A percentile compares a stretch with the other conserved stretches of the same genome.
Evolutionary conservation across 1,284 basidiomycete genomes (phyloP).

Genomic region (Coriolopsis trogii): DNA sequence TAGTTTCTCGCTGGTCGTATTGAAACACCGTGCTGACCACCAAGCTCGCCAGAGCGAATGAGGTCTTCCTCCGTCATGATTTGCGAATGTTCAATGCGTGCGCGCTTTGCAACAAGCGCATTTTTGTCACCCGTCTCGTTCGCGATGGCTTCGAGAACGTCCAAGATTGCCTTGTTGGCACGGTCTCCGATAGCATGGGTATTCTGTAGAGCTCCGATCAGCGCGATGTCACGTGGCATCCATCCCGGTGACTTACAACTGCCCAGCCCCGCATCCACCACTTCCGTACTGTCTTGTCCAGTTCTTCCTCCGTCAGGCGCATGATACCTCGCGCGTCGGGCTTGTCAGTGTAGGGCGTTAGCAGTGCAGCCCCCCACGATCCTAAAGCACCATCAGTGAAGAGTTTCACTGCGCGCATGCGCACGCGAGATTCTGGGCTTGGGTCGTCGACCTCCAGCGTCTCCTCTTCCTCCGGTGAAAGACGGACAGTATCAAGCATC

Average conservation of each 20-base stretch:
- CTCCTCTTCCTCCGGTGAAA: conserved; percentile 67
- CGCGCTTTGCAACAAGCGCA: conserved; percentile 51
- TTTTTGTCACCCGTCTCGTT: conserved; percentile 22
- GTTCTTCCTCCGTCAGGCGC: conserved; percentile 35
- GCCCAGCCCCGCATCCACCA: conserved; percentile 68
- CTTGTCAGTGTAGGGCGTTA: conserved; percentile 84
- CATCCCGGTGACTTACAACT: conserved; percentile 48
- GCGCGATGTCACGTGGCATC: background rate
- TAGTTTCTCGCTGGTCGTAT: background rate
- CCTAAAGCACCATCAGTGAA: conserved; percentile 88
- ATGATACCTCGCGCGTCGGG: conserved; percentile 73
- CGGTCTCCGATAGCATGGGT: conserved; percentile 92
- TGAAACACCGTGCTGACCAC: conserved; percentile 52
- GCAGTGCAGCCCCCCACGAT: conserved; percentile 88
- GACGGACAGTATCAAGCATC: conserved; percentile 67
- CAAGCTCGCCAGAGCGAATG: conserved; percentile 67
- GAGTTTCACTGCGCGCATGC: conserved; percentile 81
- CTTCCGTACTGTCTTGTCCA: conserved; percentile 2
- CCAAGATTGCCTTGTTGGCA: conserved; percentile 81
- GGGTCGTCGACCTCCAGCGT: conserved; percentile 65
- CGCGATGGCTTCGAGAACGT: conserved; percentile 71
- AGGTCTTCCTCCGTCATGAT: conserved; percentile 78
- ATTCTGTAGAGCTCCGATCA: conserved; percentile 53
- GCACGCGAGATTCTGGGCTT: conserved; percentile 64
- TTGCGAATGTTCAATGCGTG: conserved; percentile 91